These are phyloP conservation scores for Fomitopsis schrenkii DNA, from an alignment of 1,284 basidiomycete genomes.

Conservation along the genomic window DNA sequence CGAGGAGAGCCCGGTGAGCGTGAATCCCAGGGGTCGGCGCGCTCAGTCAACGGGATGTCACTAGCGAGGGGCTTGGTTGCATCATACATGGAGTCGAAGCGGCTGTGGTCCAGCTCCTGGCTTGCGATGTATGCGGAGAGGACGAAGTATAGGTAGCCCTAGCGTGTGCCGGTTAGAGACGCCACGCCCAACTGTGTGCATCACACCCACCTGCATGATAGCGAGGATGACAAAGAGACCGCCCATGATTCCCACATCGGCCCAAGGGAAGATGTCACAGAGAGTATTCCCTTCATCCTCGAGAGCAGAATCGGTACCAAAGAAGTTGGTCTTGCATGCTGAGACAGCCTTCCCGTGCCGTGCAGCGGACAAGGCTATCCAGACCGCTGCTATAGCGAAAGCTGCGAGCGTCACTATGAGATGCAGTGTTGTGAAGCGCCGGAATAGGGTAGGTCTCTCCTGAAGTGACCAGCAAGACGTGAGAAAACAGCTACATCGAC, in stretches of 20 bases:
- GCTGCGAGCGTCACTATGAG: conserved; percentile 49
- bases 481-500: background rate
- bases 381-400: conserved; percentile 75
- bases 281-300: conserved; percentile 60
- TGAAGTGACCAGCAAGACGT: conserved; percentile 24
- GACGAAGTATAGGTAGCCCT: conserved; percentile 72
- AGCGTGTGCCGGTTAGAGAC: conserved; percentile 1
- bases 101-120: conserved; percentile 76
- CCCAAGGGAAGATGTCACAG: conserved; percentile 88
- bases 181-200: background rate
- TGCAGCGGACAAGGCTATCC: conserved; percentile 75
- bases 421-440: conserved; percentile 74
- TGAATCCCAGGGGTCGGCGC: conserved; percentile 72
- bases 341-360: conserved; percentile 68
- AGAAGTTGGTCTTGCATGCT: conserved; percentile 65
- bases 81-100: conserved; percentile 76
- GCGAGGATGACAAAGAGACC: conserved; percentile 78
- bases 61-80: conserved; percentile 55
- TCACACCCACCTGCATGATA: conserved; percentile 59
- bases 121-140: conserved; percentile 69
- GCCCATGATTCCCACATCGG: conserved; percentile 87
- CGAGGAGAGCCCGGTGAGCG: conserved; percentile 47
- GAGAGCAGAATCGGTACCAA: conserved; percentile 34
- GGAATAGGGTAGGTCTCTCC: conserved; percentile 78
- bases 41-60: conserved; percentile 62